These are phyloP conservation scores for Botryotinia convoluta DNA, from an alignment of 2,329 filamentous ascomycete genomes.

Conservation along the genomic window DNA sequence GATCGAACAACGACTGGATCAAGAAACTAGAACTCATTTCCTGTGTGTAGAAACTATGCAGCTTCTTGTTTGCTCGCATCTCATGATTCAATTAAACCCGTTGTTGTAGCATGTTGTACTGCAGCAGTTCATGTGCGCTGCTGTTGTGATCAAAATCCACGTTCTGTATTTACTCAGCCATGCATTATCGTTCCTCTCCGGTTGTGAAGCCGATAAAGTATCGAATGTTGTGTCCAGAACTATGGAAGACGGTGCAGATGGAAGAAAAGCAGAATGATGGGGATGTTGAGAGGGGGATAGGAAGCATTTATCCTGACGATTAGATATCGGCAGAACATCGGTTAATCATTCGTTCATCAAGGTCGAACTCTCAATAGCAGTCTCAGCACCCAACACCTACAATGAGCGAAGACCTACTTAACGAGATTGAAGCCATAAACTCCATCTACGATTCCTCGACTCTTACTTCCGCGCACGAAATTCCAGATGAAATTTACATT, in stretches of 20 bases:
- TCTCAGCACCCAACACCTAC: not conserved
- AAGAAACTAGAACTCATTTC: not conserved
- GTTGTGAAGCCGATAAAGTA: too few species aligned
- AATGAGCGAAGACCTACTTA: slow-evolving; percentile 49
- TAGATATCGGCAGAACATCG: not conserved
- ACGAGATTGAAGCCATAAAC: slow-evolving; percentile 80
- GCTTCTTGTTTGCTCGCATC: not conserved
- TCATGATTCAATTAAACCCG: not conserved
- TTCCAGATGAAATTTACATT: slow-evolving; percentile 48
- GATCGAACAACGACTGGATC: not conserved
- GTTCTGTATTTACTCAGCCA: not conserved
- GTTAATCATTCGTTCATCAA: not conserved
- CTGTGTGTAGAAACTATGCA: not conserved
- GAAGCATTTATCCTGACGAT: not conserved
- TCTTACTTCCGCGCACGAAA: slow-evolving; percentile 44
- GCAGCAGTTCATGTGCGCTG: not conserved
- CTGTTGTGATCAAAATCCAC: slow-evolving; percentile 11
- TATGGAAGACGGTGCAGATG: not conserved
- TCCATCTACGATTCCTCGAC: slow-evolving; percentile 76
- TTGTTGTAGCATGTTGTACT: not conserved
- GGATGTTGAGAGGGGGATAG: not conserved
- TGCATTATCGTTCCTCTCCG: not conserved
- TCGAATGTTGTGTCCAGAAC: not conserved
- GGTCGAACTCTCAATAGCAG: not conserved
- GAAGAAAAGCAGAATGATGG: not conserved